Conservation (phyloP, 345 rosid genomes). For the Aegle marmelos region DNA sequence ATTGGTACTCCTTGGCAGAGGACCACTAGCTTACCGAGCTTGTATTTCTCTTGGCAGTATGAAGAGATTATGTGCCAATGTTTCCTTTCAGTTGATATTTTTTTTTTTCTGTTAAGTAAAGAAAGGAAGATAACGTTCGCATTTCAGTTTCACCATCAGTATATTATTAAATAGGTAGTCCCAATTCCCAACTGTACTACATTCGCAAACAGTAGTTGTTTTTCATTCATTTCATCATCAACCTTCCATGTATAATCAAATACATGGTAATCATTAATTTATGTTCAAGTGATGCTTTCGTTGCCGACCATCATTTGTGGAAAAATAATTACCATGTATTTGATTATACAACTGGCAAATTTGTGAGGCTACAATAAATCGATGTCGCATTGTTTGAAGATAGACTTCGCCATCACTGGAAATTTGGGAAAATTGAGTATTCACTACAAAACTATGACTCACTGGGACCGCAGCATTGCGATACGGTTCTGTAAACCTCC, state of each 20-base stretch:
- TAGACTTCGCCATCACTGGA: slow-evolving; percentile 38
- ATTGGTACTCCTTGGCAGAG: neutral
- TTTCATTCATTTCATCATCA: neutral
- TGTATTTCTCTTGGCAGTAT: neutral
- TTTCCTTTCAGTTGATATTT: neutral
- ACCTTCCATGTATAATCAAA: no score
- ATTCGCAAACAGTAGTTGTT: neutral
- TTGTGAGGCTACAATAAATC: slow-evolving; percentile 55
- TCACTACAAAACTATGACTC: neutral
- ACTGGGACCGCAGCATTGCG: slow-evolving; percentile 25
- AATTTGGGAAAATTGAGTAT: neutral
- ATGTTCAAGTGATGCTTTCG: no score
- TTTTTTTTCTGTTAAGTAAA: neutral
- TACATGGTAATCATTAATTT: no score
- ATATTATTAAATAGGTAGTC: neutral
- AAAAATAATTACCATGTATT: neutral
- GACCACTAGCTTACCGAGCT: neutral
- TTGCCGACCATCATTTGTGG: neutral
- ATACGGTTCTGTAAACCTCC: slow-evolving; percentile 20
- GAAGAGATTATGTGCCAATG: neutral
- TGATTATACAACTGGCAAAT: slow-evolving; percentile 5
- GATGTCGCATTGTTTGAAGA: slow-evolving; percentile 33
- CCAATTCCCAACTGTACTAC: slow-evolving; percentile 6
- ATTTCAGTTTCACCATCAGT: slow-evolving; percentile 7
- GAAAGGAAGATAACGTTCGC: slow-evolving; percentile 21